Percentiles rank a stretch among this genome's conserved stretches.
These are phyloP conservation scores for Lodderomyces oxycetoniae DNA, from an alignment of 1,139 yeast genomes.

Conservation along the genomic window DNA sequence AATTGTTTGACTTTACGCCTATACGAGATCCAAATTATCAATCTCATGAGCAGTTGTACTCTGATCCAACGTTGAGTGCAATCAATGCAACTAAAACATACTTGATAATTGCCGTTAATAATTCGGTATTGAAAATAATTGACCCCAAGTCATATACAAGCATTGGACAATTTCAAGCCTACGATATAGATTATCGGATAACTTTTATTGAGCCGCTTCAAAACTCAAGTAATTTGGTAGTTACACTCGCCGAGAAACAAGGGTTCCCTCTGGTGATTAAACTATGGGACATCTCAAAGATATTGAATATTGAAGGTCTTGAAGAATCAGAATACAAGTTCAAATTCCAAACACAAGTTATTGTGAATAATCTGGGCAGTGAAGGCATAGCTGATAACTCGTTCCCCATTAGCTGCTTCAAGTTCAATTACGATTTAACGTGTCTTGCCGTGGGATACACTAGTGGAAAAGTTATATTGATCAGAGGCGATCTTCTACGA, in stretches of 20 bases:
- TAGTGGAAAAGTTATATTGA: slow-evolving; percentile 76
- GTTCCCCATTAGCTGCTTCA: slow-evolving; percentile 68
- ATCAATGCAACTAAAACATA: slow-evolving; percentile 51
- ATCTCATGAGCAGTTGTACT: slow-evolving; percentile 61
- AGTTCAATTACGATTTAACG: slow-evolving; percentile 51
- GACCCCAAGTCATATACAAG: slow-evolving; percentile 21
- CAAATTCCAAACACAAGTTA: slow-evolving; percentile 13
- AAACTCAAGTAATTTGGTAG: slow-evolving; percentile 40
- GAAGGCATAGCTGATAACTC: slow-evolving; percentile 48
- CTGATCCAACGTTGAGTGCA: slow-evolving; percentile 71
- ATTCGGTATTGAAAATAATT: slow-evolving; percentile 57
- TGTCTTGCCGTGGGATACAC: slow-evolving; percentile 81
- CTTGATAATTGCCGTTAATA: slow-evolving; percentile 55
- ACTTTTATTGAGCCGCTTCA: slow-evolving; percentile 48
- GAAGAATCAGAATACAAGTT: slow-evolving; percentile 22
- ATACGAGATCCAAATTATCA: slow-evolving; percentile 76
- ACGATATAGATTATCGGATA: slow-evolving; percentile 59
- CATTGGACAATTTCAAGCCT: slow-evolving; percentile 53
- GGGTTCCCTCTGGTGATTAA: slow-evolving; percentile 66
- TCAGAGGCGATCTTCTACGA: slow-evolving; percentile 81
- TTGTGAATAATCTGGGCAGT: slow-evolving; percentile 1
- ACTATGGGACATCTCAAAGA: slow-evolving; percentile 64
- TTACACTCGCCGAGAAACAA: slow-evolving; percentile 70
- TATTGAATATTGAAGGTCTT: slow-evolving; percentile 30
- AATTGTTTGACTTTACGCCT: slow-evolving; percentile 79